Conservation (phyloP, 2,329 filamentous ascomycete genomes). For the Fusarium goolgardi region DNA sequence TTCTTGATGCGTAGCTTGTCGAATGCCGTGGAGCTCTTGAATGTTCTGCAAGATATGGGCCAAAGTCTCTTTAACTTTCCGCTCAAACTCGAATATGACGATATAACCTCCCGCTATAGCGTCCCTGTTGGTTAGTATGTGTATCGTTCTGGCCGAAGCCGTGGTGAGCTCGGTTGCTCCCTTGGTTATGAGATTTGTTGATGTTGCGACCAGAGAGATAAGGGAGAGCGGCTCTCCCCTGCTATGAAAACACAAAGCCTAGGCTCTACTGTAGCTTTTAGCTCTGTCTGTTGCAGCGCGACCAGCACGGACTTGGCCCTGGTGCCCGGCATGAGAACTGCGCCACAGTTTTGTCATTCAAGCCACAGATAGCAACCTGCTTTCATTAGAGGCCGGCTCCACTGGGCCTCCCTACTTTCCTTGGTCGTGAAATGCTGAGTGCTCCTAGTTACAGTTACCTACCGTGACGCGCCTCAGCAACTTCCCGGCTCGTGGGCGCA, state of each 20-base stretch:
- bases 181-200: constrained; percentile 49
- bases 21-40: constrained; percentile 9
- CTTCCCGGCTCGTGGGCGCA: constrained; percentile 40
- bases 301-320: constrained; percentile 34
- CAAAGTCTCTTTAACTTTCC: neutral
- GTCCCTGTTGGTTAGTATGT: constrained; percentile 50
- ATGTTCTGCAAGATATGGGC: constrained; percentile 10
- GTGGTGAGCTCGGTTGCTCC: constrained; percentile 49
- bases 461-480: constrained; percentile 45
- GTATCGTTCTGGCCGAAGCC: constrained; percentile 48
- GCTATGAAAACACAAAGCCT: constrained; percentile 40
- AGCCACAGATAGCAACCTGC: constrained; percentile 30
- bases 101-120: neutral
- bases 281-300: constrained; percentile 40
- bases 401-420: constrained; percentile 19
- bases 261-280: constrained; percentile 25
- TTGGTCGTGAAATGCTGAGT: constrained; percentile 28
- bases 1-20: constrained; percentile 10
- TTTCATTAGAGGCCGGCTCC: constrained; percentile 7
- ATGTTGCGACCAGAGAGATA: constrained; percentile 42
- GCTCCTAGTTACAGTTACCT: constrained; percentile 28
- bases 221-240: constrained; percentile 32
- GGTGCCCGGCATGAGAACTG: neutral
- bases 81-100: neutral
- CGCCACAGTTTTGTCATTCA: constrained; percentile 17